Evolutionary conservation across 768 basidiomycete species (phyloP).

Genomic region (Lactifluus hygrophoroides): DNA sequence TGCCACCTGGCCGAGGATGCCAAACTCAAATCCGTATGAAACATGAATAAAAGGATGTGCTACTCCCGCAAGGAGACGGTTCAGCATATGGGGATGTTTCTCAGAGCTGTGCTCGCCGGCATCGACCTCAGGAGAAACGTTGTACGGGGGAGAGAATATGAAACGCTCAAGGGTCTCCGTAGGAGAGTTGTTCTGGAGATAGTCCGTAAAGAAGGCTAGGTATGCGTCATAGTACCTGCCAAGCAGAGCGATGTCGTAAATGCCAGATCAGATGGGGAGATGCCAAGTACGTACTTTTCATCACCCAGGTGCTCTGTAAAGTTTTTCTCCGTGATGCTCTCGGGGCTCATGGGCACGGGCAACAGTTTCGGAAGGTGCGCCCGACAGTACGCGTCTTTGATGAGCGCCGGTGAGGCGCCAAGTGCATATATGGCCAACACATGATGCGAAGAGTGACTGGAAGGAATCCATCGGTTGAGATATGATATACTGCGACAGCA

Average conservation of each 20-base stretch:
- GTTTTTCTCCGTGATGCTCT: conserved; percentile 37
- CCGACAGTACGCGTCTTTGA: conserved; percentile 35
- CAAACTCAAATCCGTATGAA: conserved; percentile 57
- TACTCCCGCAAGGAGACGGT: conserved; percentile 44
- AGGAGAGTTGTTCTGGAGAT: conserved; percentile 34
- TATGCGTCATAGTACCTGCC: conserved; percentile 51
- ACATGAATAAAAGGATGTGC: conserved; percentile 57
- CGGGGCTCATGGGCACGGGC: conserved; percentile 35
- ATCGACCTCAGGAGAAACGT: conserved; percentile 28
- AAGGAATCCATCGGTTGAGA: neutral
- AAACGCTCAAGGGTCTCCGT: conserved; percentile 45
- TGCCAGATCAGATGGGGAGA: too few relatives aligned
- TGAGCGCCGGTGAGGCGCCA: conserved; percentile 38
- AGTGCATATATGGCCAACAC: conserved; percentile 51
- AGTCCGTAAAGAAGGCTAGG: conserved; percentile 43
- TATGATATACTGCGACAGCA: neutral
- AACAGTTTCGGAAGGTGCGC: conserved; percentile 30
- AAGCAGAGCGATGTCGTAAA: neutral
- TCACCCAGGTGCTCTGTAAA: conserved; percentile 50
- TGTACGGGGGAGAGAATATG: conserved; percentile 46
- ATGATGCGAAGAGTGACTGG: conserved; percentile 49
- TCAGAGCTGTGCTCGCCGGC: conserved; percentile 14
- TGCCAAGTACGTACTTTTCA: conserved; percentile 41
- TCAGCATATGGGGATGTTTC: conserved; percentile 45
- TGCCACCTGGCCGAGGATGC: conserved; percentile 45